These are phyloP conservation scores for Aspergillus pseudoterreus DNA, from an alignment of 2,329 filamentous ascomycete genomes.

Conservation along the genomic window DNA sequence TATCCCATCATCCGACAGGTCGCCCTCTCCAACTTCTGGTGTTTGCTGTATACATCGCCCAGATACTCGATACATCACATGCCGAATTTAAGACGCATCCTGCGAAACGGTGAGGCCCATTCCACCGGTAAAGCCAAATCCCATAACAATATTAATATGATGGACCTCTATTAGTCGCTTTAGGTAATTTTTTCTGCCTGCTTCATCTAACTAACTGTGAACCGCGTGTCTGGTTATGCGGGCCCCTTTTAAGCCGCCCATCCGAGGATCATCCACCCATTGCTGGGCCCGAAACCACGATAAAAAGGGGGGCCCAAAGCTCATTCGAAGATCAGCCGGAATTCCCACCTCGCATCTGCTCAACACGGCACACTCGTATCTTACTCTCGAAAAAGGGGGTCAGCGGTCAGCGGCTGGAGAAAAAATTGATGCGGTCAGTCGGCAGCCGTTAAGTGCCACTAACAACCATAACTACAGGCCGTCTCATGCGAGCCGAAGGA, in stretches of 20 bases:
- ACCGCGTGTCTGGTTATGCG: too few species aligned
- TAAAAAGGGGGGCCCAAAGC: too few species aligned
- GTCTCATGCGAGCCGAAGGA: neutral
- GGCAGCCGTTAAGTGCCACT: conserved; percentile 14
- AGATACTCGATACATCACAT: neutral
- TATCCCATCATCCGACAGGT: too few species aligned
- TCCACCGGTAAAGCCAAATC: neutral
- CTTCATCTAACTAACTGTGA: too few species aligned
- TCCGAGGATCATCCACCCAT: too few species aligned
- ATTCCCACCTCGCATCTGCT: too few species aligned
- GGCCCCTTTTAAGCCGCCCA: too few species aligned
- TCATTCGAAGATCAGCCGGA: too few species aligned
- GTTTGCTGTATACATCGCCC: neutral
- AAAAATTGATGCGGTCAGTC: neutral
- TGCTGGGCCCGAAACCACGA: too few species aligned
- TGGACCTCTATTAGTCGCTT: neutral
- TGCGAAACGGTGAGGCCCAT: neutral
- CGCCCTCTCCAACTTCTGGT: neutral
- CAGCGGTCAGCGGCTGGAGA: neutral
- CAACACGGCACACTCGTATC: too few species aligned
- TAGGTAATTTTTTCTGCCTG: too few species aligned
- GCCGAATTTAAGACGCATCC: neutral
- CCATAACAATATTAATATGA: neutral
- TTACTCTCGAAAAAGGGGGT: neutral
- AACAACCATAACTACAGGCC: neutral